phyloP scores from a whole-genome alignment of 2,329 filamentous ascomycete genomes.

The Thermomyces lanuginosus region DNA sequence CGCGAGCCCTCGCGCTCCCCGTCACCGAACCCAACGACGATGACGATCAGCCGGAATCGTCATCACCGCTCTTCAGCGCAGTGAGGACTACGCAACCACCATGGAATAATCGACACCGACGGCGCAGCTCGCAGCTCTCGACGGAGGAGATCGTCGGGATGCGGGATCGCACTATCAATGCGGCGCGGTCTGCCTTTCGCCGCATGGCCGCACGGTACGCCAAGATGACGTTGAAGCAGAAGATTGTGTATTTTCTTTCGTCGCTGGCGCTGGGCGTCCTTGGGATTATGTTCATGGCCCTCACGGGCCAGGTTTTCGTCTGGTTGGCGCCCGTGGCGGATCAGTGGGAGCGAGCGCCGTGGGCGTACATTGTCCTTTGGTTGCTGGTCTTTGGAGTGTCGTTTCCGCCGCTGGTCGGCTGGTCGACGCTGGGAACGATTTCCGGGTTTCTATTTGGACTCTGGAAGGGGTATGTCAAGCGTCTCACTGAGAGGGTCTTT shows the following conservation, averaged over 20 bases:
- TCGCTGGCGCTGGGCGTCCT: constrained; percentile 38
- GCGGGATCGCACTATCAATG: constrained; percentile 24
- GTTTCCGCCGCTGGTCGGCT: constrained; percentile 78
- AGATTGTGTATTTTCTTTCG: constrained; percentile 39
- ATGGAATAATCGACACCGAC: constrained; percentile 35
- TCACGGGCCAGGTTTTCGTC: constrained; percentile 64
- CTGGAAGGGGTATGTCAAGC: constrained; percentile 46
- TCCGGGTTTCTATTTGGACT: constrained; percentile 57
- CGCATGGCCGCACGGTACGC: constrained; percentile 19
- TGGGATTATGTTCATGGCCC: constrained; percentile 54
- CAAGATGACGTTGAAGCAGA: constrained; percentile 39
- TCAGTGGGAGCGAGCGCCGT: constrained; percentile 56
- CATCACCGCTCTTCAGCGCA: constrained; percentile 27
- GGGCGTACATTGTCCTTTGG: constrained; percentile 63
- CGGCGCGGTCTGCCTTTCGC: constrained; percentile 19
- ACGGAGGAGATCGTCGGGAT: constrained; percentile 16
- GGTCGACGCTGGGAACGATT: constrained; percentile 58
- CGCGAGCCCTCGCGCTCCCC: constrained; percentile 37
- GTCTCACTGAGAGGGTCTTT: not conserved
- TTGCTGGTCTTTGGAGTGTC: constrained; percentile 56
- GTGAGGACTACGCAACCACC: constrained; percentile 33
- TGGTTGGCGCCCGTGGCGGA: constrained; percentile 56
- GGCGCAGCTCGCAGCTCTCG: constrained; percentile 22
- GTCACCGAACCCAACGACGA: constrained; percentile 27
- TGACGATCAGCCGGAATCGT: constrained; percentile 29